Conservation (phyloP, 805 yeast genomes). For the Metschnikowia rubicola region DNA sequence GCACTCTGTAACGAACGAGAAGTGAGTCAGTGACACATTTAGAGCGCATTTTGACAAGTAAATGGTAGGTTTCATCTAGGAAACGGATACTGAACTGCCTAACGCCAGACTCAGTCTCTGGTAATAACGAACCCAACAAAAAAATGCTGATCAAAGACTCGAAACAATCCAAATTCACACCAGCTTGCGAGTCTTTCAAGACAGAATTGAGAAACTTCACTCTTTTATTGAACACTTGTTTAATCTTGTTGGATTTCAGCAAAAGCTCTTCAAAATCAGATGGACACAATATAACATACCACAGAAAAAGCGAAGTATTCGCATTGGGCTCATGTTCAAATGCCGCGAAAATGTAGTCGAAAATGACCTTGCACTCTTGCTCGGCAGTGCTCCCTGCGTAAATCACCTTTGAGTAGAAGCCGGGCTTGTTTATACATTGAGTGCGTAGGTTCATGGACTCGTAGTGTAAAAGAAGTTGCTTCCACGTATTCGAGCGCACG, state of each 20-base stretch:
- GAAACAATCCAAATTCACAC: conserved; percentile 30
- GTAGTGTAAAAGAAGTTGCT: conserved; percentile 32
- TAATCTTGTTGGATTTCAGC: conserved; percentile 29
- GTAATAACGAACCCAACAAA: conserved; percentile 34
- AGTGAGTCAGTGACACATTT: conserved; percentile 6
- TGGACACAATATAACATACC: conserved; percentile 33
- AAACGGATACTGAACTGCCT: conserved; percentile 27
- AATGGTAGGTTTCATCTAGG: conserved; percentile 30
- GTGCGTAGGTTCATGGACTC: conserved; percentile 30
- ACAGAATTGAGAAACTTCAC: conserved; percentile 29
- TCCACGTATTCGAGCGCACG: conserved; percentile 35
- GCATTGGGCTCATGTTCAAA: conserved; percentile 30
- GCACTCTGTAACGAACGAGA: conserved; percentile 2
- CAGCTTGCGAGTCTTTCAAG: conserved; percentile 26
- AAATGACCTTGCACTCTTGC: conserved; percentile 25
- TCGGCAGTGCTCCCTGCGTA: conserved; percentile 24
- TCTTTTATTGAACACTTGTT: conserved; percentile 35
- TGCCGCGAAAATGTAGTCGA: conserved; percentile 28
- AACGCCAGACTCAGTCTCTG: conserved; percentile 17
- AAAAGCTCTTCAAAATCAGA: conserved; percentile 33
- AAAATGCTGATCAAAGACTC: conserved; percentile 35
- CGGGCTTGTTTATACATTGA: conserved; percentile 36
- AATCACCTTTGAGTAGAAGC: conserved; percentile 28
- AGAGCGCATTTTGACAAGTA: conserved; percentile 18
- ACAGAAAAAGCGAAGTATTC: conserved; percentile 21